phyloP scores from a whole-genome alignment of 768 basidiomycete genomes.

The Porpolomopsis calyptriformis region DNA sequence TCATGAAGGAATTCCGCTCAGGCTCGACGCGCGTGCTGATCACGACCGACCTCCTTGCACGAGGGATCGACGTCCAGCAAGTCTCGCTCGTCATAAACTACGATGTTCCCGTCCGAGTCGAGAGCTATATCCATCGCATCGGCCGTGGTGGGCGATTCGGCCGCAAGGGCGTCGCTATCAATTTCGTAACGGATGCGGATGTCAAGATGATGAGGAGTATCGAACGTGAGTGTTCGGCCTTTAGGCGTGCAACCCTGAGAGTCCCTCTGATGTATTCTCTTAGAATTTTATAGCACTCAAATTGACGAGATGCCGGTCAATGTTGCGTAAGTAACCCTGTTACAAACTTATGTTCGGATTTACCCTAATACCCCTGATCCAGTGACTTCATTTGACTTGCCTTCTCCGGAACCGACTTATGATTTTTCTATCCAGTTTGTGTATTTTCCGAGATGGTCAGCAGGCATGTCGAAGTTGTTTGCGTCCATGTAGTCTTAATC shows the following conservation, averaged over 20 bases:
- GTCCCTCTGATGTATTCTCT: conserved; percentile 14
- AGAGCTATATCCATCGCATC: conserved; percentile 97
- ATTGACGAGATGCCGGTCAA: conserved; percentile 97
- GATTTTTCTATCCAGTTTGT: too few species aligned
- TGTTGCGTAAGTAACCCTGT: conserved; percentile 79
- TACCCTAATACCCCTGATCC: too few species aligned
- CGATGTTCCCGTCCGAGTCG: conserved; percentile 82
- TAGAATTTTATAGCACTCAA: conserved; percentile 85
- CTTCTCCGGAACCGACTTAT: too few species aligned
- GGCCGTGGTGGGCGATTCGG: conserved; percentile 95
- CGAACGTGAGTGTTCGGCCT: conserved; percentile 55
- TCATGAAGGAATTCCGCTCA: conserved; percentile 99
- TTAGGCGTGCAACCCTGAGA: conserved; percentile 5
- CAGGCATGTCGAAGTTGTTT: too few species aligned
- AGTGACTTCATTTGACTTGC: too few species aligned
- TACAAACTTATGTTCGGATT: too few species aligned
- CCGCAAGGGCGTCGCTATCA: conserved; percentile 92
- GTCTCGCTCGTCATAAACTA: conserved; percentile 94
- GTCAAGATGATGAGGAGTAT: conserved; percentile 86
- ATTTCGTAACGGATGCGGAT: conserved; percentile 92
- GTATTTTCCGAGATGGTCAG: too few species aligned
- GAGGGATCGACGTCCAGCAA: conserved; percentile 97
- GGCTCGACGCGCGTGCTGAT: conserved; percentile 96
- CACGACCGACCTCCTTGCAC: conserved; percentile 94
- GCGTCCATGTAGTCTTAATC: too few species aligned